phyloP scores from a whole-genome alignment of 805 yeast species.

The Nakazawaea ambrosiae region DNA sequence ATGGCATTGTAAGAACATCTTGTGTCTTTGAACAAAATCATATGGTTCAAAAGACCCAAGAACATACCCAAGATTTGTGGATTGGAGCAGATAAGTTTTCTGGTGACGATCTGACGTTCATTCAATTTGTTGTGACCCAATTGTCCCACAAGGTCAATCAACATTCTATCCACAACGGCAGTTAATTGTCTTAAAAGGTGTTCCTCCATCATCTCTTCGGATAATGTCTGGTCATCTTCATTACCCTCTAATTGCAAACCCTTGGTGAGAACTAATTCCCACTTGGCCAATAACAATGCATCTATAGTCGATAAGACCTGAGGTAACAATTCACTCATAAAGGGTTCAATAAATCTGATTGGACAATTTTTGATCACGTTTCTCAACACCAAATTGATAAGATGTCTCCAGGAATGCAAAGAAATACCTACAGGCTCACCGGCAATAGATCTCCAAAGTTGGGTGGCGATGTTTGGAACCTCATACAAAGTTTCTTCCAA shows the following conservation, averaged over 20 bases:
- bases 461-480: constrained; percentile 70
- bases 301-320: constrained; percentile 68
- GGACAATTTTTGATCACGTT: constrained; percentile 90
- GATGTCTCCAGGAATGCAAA: constrained; percentile 94
- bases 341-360: constrained; percentile 50
- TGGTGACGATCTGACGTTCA: constrained; percentile 57
- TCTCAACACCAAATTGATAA: constrained; percentile 83
- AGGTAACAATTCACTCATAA: constrained; percentile 76
- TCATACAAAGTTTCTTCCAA: constrained; percentile 85
- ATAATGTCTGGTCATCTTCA: constrained; percentile 62
- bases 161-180: constrained; percentile 78
- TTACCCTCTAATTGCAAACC: constrained; percentile 49
- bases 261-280: constrained; percentile 62
- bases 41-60: constrained; percentile 63
- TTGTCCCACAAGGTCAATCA: constrained; percentile 87
- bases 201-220: constrained; percentile 99
- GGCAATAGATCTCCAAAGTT: constrained; percentile 82
- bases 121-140: constrained; percentile 39
- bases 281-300: constrained; percentile 59
- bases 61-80: constrained; percentile 71
- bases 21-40: constrained; percentile 79
- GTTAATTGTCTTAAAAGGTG: constrained; percentile 89
- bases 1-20: constrained; percentile 91
- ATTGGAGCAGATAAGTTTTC: constrained; percentile 58
- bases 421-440: constrained; percentile 83